These are phyloP conservation scores for Termitomyces sp. DNA, from an alignment of 768 basidiomycete genomes.

Conservation along the genomic window DNA sequence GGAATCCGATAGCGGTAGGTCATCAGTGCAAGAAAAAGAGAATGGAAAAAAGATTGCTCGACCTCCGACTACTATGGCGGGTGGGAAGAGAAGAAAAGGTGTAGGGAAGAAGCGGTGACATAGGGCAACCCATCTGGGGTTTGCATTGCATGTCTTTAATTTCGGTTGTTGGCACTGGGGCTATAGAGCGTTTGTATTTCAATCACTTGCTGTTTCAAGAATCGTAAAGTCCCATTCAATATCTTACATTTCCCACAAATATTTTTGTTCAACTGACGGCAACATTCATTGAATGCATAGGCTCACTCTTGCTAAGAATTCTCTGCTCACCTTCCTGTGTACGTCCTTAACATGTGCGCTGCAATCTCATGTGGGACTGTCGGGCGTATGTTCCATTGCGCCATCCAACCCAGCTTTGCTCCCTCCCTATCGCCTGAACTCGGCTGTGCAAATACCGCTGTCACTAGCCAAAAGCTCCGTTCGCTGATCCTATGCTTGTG, in stretches of 20 bases:
- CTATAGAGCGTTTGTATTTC: background rate
- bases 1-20: constrained; percentile 39
- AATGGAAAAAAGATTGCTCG: constrained; percentile 20
- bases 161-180: constrained; percentile 26
- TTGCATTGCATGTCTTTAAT: constrained; percentile 30
- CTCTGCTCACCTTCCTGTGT: background rate
- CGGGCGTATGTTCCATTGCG: constrained; percentile 5
- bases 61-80: constrained; percentile 44
- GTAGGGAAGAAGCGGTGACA: constrained; percentile 45
- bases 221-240: background rate
- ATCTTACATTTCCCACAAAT: background rate
- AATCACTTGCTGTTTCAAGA: background rate
- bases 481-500: constrained; percentile 36
- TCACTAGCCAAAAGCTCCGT: constrained; percentile 51
- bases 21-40: constrained; percentile 29
- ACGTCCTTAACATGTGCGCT: background rate
- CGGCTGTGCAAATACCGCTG: constrained; percentile 24
- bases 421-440: background rate
- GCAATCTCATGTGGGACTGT: constrained; percentile 1
- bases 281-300: constrained; percentile 55
- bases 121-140: constrained; percentile 3
- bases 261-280: constrained; percentile 48
- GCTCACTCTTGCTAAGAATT: background rate
- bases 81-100: constrained; percentile 59
- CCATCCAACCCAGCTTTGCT: constrained; percentile 4